Percentiles rank a stretch among this genome's conserved stretches.
Conservation (phyloP, 2,329 filamentous ascomycete species). For the Ascochyta viciae-villosae region DNA sequence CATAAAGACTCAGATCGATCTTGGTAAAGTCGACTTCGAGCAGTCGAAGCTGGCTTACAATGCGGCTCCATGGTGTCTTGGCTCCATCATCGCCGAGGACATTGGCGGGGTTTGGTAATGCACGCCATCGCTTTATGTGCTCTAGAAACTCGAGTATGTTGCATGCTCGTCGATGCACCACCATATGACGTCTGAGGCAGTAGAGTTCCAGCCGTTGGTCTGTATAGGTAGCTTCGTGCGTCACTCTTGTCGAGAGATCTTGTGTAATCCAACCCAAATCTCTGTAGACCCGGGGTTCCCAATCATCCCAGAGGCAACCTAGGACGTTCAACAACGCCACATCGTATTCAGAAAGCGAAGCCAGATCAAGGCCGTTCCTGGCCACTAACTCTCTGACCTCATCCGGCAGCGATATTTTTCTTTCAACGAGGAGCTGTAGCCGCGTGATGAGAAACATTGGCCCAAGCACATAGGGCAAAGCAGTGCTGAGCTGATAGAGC, state of each 20-base stretch:
- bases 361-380: not conserved
- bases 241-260: not conserved
- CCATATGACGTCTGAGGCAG: conserved; percentile 4
- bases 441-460: not conserved
- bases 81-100: conserved; percentile 1
- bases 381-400: not conserved
- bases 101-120: conserved; percentile 6
- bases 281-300: conserved; percentile 1
- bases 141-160: conserved; percentile 15
- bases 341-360: conserved; percentile 2
- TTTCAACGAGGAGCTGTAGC: conserved; percentile 10
- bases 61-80: not conserved
- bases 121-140: conserved; percentile 12
- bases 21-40: not conserved
- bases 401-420: not conserved
- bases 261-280: not conserved
- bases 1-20: not conserved
- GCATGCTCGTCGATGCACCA: conserved; percentile 6
- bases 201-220: conserved; percentile 5
- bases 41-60: not conserved
- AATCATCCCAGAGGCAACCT: conserved; percentile 12
- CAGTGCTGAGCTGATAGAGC: conserved; percentile 5
- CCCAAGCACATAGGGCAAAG: conserved; percentile 11
- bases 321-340: conserved; percentile 5
- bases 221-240: not conserved